Evolutionary conservation across 345 rosid species (phyloP).

Genomic region (Rhizophora mangle): DNA sequence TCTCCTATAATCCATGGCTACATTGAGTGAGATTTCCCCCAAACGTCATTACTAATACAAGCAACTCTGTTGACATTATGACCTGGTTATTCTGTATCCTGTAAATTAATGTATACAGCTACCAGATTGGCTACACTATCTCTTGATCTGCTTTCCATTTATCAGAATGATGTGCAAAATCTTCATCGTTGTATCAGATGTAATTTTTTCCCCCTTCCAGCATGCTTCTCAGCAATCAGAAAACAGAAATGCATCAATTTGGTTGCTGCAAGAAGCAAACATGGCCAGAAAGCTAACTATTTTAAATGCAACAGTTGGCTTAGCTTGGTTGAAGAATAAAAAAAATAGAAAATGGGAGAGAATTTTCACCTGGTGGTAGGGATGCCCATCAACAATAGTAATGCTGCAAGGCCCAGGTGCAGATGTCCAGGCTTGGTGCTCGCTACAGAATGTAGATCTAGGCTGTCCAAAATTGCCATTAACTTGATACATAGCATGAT

Average conservation of each 20-base stretch:
- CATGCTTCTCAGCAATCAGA: neutral
- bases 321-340: neutral
- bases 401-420: constrained; percentile 44
- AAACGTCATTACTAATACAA: constrained; percentile 10
- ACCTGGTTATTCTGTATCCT: neutral
- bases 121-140: constrained; percentile 3
- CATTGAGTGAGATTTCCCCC: neutral
- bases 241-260: neutral
- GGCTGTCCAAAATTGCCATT: constrained; percentile 45
- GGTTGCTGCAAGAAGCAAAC: constrained; percentile 16
- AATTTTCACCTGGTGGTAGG: constrained; percentile 52
- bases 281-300: no score
- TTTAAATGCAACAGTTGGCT: neutral
- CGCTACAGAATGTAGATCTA: constrained; percentile 44
- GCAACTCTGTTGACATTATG: neutral
- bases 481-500: constrained; percentile 45
- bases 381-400: constrained; percentile 51
- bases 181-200: neutral
- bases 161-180: neutral
- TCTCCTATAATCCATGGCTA: constrained; percentile 11
- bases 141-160: neutral
- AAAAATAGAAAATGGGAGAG: neutral
- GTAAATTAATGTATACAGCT: neutral
- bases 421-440: constrained; percentile 48
- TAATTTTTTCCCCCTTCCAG: neutral